Evolutionary conservation across 2,329 filamentous ascomycete species (phyloP).

Genomic region (Mycosphaerella arachidis): DNA sequence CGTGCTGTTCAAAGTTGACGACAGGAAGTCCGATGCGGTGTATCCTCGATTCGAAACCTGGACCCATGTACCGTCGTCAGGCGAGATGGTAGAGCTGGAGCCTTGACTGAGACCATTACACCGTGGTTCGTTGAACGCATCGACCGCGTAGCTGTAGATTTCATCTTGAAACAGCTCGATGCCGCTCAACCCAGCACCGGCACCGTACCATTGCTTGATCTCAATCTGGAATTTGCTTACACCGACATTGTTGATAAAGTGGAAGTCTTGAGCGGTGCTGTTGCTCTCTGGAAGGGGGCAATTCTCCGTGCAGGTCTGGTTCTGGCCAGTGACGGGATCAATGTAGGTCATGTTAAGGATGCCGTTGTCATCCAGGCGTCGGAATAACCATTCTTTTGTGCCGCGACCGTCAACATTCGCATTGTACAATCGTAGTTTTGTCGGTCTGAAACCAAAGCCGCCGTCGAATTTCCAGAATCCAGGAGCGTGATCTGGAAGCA

Average conservation of each 20-base stretch:
- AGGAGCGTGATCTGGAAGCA: constrained; percentile 67
- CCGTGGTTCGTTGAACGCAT: constrained; percentile 80
- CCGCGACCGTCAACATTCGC: constrained; percentile 74
- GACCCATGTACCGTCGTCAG: constrained; percentile 56
- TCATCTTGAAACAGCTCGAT: constrained; percentile 80
- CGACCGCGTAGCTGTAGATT: constrained; percentile 68
- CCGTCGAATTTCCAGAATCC: constrained; percentile 84
- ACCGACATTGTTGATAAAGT: constrained; percentile 79
- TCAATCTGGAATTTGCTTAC: constrained; percentile 86
- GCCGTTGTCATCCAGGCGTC: constrained; percentile 77
- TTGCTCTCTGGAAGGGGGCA: constrained; percentile 76
- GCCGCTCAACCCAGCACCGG: constrained; percentile 76
- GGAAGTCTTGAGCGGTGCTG: constrained; percentile 77
- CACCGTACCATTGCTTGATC: constrained; percentile 81
- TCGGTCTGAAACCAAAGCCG: constrained; percentile 78
- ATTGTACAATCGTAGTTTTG: constrained; percentile 83
- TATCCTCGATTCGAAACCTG: constrained; percentile 58
- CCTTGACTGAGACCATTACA: constrained; percentile 62
- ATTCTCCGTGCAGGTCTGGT: constrained; percentile 68
- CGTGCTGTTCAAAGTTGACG: constrained; percentile 54
- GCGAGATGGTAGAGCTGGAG: constrained; percentile 62
- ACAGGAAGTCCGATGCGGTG: constrained; percentile 73
- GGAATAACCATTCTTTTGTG: constrained; percentile 82
- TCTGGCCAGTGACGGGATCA: constrained; percentile 61
- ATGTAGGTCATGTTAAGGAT: constrained; percentile 96